Percentiles rank a stretch among this genome's conserved stretches.
These are phyloP conservation scores for grape (Vitis vinifera) DNA, from an alignment of 164 flowering plant genomes.

Conservation along the genomic window DNA sequence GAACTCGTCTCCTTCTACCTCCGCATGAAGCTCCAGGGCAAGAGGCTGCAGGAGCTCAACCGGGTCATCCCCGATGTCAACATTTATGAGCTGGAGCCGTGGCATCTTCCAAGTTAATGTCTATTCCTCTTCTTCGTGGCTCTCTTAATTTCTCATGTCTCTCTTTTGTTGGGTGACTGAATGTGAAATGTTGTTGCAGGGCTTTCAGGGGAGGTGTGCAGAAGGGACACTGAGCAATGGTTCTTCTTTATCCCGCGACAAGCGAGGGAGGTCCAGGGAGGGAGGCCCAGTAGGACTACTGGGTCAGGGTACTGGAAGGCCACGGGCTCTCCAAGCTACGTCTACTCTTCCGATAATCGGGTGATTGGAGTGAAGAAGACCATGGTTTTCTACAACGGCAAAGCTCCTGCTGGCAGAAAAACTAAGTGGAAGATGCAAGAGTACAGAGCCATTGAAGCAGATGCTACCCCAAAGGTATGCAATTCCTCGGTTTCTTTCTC, in stretches of 20 bases:
- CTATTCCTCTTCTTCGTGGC: neutral
- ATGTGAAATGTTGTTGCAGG: slow-evolving; percentile 20
- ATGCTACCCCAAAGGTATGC: slow-evolving; percentile 20
- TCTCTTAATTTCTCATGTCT: neutral
- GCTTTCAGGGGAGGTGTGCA: slow-evolving; percentile 31
- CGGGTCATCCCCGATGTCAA: slow-evolving; percentile 44
- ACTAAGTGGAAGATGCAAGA: slow-evolving; percentile 64
- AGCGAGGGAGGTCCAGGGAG: slow-evolving; percentile 49
- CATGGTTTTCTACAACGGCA: slow-evolving; percentile 58
- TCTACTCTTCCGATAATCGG: slow-evolving; percentile 42
- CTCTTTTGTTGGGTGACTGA: neutral
- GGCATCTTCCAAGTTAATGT: slow-evolving; percentile 45
- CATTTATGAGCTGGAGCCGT: slow-evolving; percentile 44
- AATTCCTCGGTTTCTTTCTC: neutral
- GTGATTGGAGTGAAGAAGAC: slow-evolving; percentile 55
- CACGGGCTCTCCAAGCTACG: slow-evolving; percentile 50
- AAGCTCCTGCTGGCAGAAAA: slow-evolving; percentile 51
- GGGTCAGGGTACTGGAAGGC: slow-evolving; percentile 64
- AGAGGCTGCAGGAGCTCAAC: slow-evolving; percentile 19
- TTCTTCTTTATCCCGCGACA: slow-evolving; percentile 52
- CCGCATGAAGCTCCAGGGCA: slow-evolving; percentile 41
- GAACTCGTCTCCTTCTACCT: slow-evolving; percentile 64
- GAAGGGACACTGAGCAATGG: slow-evolving; percentile 51
- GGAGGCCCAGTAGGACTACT: slow-evolving; percentile 49
- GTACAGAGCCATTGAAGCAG: slow-evolving; percentile 39